Evolutionary conservation across 164 flowering plant species (phyloP), one percentile per base, ranked within the genome.

Genomic region (Santalum album): DNA sequence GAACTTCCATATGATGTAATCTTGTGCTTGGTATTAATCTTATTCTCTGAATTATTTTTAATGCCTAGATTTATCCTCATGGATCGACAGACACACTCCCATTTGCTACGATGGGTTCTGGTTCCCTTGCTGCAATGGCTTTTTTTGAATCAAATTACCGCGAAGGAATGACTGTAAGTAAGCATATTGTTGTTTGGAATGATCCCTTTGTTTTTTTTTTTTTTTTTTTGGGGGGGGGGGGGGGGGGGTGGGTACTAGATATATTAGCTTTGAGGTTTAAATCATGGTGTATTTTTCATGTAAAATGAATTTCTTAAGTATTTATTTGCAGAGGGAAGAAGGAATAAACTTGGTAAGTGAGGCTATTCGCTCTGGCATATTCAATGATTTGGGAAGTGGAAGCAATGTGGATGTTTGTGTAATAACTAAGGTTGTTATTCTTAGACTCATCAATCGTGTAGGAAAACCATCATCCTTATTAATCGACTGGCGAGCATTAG

Each of bases 401-500:
- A 87, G 96, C 74, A 94, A 94, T 60, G 95, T 94, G 12, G 99
- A 94, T 69, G 78, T 94, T 29, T 94, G 97, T 51, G 95, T 87
- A 16, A 87, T 94, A 63, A 90, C 96, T 9, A 90, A 94, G 96
- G 99, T 92, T n/a, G n/a, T n/a, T n/a, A n/a, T n/a, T n/a, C n/a
- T n/a, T n/a, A n/a, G n/a, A n/a, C n/a, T n/a, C n/a, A n/a, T n/a
- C n/a, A n/a, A n/a, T n/a, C n/a, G n/a, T n/a, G n/a, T n/a, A n/a
- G n/a, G n/a, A n/a, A n/a, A n/a, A n/a, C n/a, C n/a, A n/a, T n/a
- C n/a, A n/a, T n/a, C n/a, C n/a, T n/a, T n/a, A n/a, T n/a, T n/a
- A n/a, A n/a, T n/a, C n/a, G n/a, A n/a, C n/a, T n/a, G n/a, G n/a
- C n/a, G n/a, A n/a, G n/a, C n/a, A n/a, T n/a, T n/a, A n/a, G n/a